Evolutionary conservation across 1,284 basidiomycete genomes (phyloP).

Genomic region (Ceratobasidium sp.): DNA sequence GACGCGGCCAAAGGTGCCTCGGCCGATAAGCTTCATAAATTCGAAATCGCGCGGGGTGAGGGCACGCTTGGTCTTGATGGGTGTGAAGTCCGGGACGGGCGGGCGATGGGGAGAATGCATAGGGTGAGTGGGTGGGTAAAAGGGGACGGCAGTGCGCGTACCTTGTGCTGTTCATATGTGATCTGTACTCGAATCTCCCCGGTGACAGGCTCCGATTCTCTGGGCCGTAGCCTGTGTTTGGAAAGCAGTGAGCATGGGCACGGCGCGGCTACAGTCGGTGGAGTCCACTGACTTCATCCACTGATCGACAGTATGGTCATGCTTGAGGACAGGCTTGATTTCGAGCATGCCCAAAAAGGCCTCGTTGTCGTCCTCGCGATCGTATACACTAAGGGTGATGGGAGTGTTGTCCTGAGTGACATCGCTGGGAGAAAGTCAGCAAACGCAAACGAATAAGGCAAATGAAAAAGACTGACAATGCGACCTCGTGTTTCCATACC

Average conservation of each 20-base stretch:
- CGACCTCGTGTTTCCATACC: constrained; percentile 98
- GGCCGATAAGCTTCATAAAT: constrained; percentile 98
- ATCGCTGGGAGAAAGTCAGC: constrained; percentile 68
- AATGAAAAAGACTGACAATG: constrained; percentile 81
- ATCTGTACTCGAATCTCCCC: constrained; percentile 97
- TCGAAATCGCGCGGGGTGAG: constrained; percentile 95
- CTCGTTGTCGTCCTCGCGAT: constrained; percentile 84
- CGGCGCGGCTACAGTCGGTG: background rate
- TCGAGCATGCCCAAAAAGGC: constrained; percentile 92
- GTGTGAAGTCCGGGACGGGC: constrained; percentile 48
- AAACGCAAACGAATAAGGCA: constrained; percentile 33
- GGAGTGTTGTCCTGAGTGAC: constrained; percentile 91
- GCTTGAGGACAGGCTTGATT: constrained; percentile 88
- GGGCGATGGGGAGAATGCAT: constrained; percentile 39
- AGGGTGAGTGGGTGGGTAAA: constrained; percentile 46
- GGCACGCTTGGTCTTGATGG: constrained; percentile 76
- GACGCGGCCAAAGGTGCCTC: constrained; percentile 98
- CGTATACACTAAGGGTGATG: constrained; percentile 92
- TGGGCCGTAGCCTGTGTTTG: constrained; percentile 71
- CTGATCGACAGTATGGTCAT: constrained; percentile 95
- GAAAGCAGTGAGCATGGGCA: constrained; percentile 44
- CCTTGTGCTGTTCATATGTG: constrained; percentile 91
- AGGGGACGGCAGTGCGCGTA: constrained; percentile 58
- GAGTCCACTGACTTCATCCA: constrained; percentile 84
- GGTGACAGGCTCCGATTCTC: constrained; percentile 82